A percentile compares a stretch with the other conserved stretches of the same genome.
These are phyloP conservation scores for Entomophthora muscae DNA, from an alignment of 371 early-diverging fungal genomes.

Conservation along the genomic window DNA sequence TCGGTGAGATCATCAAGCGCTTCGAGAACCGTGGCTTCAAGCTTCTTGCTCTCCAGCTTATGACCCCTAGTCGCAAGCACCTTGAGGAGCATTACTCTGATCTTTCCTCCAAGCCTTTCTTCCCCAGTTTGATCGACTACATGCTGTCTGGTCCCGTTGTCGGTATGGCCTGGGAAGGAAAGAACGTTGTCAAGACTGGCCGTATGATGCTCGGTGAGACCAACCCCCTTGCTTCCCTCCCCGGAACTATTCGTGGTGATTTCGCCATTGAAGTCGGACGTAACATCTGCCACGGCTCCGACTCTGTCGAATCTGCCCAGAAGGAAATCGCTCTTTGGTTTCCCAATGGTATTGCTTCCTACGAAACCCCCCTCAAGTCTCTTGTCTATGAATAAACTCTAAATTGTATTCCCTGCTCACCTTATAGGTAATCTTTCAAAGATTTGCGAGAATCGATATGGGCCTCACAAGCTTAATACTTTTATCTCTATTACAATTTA, in stretches of 20 bases:
- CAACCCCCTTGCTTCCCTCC: constrained; percentile 78
- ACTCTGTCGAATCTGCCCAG: constrained; percentile 93
- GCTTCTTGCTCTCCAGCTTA: constrained; percentile 70
- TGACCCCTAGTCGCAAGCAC: constrained; percentile 51
- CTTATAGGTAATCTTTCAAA: too few relatives aligned
- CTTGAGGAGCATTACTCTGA: constrained; percentile 96
- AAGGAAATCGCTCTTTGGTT: constrained; percentile 97
- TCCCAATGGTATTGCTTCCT: constrained; percentile 54
- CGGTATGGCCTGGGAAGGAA: constrained; percentile 91
- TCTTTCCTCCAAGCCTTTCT: constrained; percentile 86
- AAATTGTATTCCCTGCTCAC: too few relatives aligned
- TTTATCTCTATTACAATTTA: too few relatives aligned
- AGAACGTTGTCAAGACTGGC: constrained; percentile 91
- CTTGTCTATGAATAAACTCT: constrained; percentile 59
- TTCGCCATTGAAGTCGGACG: constrained; percentile 78
- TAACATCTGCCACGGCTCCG: constrained; percentile 99
- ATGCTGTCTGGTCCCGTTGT: constrained; percentile 82
- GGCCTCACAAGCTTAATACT: too few relatives aligned
- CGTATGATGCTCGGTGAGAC: constrained; percentile 93
- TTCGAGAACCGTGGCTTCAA: constrained; percentile 81
- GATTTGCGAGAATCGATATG: too few relatives aligned
- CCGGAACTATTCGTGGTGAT: constrained; percentile 99
- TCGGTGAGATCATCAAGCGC: constrained; percentile 90
- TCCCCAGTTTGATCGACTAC: constrained; percentile 76
- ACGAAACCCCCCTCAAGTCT: constrained; percentile 37